Base-by-base conservation (phyloP, 768 basidiomycete species). In the Tricholoma hemisulphureum region DNA sequence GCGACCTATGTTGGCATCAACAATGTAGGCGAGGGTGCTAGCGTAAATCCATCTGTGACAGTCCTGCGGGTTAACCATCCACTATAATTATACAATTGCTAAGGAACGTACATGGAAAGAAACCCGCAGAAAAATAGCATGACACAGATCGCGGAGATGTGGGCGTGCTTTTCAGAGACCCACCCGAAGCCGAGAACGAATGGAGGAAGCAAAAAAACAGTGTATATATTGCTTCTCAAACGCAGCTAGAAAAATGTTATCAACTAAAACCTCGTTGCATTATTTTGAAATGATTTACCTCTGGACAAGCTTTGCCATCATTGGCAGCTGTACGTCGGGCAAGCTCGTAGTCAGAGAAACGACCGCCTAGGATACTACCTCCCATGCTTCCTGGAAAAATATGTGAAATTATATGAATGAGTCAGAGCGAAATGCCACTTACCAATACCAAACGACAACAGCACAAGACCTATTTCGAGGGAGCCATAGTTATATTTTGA, bases 1-100 rank as follows among this genome's bases (percentile, higher is more conserved):
- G 26, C 89, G 82, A 8, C 93, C 94, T 6, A 79, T 76, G 67
- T 95, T 97, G 4, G 91, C 84, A 63, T 97, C 93, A 14, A 95
- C 91, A 31, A 95, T 78, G 64, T 94, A 95, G 0, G 93, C 88
- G 28, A 95, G 72, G 0, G 89, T 87, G 51, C 84, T 84, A 14
- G 84, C 73, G 66, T 89, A 88, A 49, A 86, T 83, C 72, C 74
- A 78, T 52, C 77, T 78, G 23, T n/a, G 14, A 53, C 35, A 53
- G 7, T 43, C 16, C n/a, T 28, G n/a, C n/a, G 1, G 9, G 46
- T 28, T 29, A 29, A 14, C 18, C 16, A 9, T 49, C 18, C 23
- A 29, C 3, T 8, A 49, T 6, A 29, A 16, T 18, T 21, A 23
- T 45, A 13, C 11, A 14, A 9, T 23, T 24, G 10, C 13, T 14